phyloP scores from a whole-genome alignment of 2,329 filamentous ascomycete genomes.

The Thyridium curvatum region DNA sequence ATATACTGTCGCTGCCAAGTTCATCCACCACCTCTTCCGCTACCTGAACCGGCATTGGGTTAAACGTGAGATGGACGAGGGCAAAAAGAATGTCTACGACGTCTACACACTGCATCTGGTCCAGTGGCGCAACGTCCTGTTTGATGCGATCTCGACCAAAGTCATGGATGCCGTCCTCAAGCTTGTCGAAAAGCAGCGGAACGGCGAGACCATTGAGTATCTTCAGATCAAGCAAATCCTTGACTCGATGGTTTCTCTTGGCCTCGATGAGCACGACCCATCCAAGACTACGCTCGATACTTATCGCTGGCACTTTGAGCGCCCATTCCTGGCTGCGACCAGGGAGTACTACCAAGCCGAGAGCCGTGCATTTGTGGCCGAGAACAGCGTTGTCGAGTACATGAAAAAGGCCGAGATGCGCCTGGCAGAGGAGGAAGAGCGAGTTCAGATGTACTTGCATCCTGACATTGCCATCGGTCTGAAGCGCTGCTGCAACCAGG shows the following conservation, averaged over 20 bases:
- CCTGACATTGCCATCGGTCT: constrained; percentile 79
- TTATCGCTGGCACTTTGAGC: constrained; percentile 88
- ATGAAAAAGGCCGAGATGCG: constrained; percentile 98
- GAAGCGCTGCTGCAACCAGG: constrained; percentile 82
- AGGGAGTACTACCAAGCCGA: constrained; percentile 83
- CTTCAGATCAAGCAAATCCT: constrained; percentile 95
- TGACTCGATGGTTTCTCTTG: constrained; percentile 91
- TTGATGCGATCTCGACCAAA: constrained; percentile 72
- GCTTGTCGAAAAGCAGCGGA: constrained; percentile 93
- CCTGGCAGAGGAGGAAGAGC: constrained; percentile 87
- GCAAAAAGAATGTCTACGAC: constrained; percentile 96
- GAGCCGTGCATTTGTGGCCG: constrained; percentile 88
- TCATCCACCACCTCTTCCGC: constrained; percentile 93
- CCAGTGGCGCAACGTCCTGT: constrained; percentile 90
- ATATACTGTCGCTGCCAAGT: constrained; percentile 93
- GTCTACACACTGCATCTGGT: constrained; percentile 96
- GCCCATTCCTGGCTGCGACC: constrained; percentile 83
- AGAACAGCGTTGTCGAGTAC: constrained; percentile 97
- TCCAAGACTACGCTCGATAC: constrained; percentile 94
- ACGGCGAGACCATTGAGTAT: constrained; percentile 96
- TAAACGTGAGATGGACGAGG: constrained; percentile 96
- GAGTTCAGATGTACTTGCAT: constrained; percentile 86
- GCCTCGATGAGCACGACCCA: constrained; percentile 86
- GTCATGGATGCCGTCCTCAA: constrained; percentile 95
- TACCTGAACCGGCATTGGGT: constrained; percentile 99